Conservation (phyloP, 306 rosid genomes). For the Erythrophleum fordii region DNA sequence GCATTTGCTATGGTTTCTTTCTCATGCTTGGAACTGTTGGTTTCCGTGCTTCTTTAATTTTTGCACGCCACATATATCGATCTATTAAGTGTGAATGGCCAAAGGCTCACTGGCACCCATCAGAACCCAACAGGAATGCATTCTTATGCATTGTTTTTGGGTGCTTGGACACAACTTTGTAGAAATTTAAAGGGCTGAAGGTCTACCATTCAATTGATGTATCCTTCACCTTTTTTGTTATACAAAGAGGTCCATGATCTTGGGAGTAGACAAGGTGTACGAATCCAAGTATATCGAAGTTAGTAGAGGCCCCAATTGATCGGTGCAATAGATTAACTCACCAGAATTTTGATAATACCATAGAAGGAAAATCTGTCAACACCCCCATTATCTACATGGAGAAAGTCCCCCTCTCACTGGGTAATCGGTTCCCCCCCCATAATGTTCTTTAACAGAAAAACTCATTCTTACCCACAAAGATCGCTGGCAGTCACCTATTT, state of each 20-base stretch:
- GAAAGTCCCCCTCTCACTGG: too few species aligned
- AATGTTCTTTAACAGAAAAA: too few species aligned
- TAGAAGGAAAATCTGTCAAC: neutral
- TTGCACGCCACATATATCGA: conserved; percentile 52
- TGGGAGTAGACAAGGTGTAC: neutral
- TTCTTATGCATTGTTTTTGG: conserved; percentile 20
- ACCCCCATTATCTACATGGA: too few species aligned
- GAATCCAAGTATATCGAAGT: neutral
- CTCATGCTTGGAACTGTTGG: conserved; percentile 65
- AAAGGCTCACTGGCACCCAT: conserved; percentile 28
- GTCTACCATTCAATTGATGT: conserved; percentile 9
- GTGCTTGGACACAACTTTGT: neutral
- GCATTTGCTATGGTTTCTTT: conserved; percentile 62
- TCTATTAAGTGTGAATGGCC: conserved; percentile 55
- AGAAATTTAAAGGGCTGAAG: neutral
- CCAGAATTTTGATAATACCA: neutral
- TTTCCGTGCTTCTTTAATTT: conserved; percentile 53
- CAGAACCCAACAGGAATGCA: neutral
- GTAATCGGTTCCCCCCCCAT: too few species aligned
- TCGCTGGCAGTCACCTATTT: too few species aligned
- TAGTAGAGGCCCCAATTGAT: neutral
- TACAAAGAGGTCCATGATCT: neutral
- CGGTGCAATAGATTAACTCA: neutral
- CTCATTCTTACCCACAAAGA: too few species aligned
- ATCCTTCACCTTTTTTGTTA: neutral